A percentile compares a stretch with the other conserved stretches of the same genome.
Evolutionary conservation across 352 stramenopile species (phyloP).

Genomic region (Phytophthora pluvialis): DNA sequence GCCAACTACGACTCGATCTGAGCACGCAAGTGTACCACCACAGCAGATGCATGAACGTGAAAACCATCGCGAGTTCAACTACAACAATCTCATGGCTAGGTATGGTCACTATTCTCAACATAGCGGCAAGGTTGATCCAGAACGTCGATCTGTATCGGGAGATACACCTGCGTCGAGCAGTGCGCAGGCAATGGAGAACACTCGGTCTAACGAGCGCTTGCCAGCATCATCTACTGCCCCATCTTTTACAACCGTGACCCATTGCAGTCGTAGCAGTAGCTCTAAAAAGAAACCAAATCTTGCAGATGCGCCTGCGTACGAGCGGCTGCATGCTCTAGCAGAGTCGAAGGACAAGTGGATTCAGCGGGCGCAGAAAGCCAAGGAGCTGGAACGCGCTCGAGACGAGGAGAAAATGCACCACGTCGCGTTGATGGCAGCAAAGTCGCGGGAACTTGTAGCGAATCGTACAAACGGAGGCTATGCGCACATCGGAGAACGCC

Average conservation of each 20-base stretch:
- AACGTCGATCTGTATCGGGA: conserved; percentile 18
- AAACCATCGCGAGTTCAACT: conserved; percentile 65
- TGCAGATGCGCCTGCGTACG: conserved; percentile 49
- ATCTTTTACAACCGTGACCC: conserved; percentile 28
- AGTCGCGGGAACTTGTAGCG: conserved; percentile 64
- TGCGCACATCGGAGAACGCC: conserved; percentile 67
- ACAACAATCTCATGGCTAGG: conserved; percentile 77
- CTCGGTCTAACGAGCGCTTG: conserved; percentile 21
- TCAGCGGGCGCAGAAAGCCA: conserved; percentile 68
- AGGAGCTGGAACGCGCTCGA: conserved; percentile 57
- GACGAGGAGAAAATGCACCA: conserved; percentile 48
- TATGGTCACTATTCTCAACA: conserved; percentile 79
- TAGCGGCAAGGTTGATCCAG: conserved; percentile 59
- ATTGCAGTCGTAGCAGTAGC: conserved; percentile 14
- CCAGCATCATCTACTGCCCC: conserved; percentile 15
- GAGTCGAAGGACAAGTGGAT: conserved; percentile 82
- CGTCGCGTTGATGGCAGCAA: conserved; percentile 61
- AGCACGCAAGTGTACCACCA: background rate
- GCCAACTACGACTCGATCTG: background rate
- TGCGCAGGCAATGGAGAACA: conserved; percentile 45
- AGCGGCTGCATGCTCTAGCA: conserved; percentile 73
- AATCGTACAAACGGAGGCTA: conserved; percentile 61
- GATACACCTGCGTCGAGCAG: conserved; percentile 46
- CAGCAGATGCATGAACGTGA: conserved; percentile 44
- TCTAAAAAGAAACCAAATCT: conserved; percentile 44